phyloP scores from a whole-genome alignment of 2,329 filamentous ascomycete genomes.

The Colletotrichum higginsianum region DNA sequence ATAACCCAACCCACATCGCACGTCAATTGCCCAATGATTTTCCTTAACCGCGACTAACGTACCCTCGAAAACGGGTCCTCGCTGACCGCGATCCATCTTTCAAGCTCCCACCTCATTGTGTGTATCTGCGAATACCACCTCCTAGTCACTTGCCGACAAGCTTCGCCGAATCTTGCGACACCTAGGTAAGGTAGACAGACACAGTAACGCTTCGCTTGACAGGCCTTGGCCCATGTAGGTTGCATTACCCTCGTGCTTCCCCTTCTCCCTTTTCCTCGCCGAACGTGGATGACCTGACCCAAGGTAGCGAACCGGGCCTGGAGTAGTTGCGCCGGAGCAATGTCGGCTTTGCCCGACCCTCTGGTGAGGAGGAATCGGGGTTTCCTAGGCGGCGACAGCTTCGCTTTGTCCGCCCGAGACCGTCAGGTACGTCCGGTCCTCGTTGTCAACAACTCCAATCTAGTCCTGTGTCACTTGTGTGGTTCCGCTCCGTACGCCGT shows the following conservation, averaged over 20 bases:
- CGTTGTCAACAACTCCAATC: neutral
- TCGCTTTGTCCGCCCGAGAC: constrained; percentile 65
- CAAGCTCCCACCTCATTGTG: constrained; percentile 3
- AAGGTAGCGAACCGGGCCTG: constrained; percentile 5
- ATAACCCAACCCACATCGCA: neutral
- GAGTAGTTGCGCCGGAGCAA: constrained; percentile 42
- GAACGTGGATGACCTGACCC: neutral
- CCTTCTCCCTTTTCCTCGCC: neutral
- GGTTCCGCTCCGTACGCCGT: constrained; percentile 1
- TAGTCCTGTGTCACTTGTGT: neutral
- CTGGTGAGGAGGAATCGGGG: constrained; percentile 59
- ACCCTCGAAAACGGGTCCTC: constrained; percentile 16
- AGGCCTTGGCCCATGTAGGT: neutral
- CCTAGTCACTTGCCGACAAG: neutral
- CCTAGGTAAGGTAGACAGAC: no score
- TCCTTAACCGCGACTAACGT: neutral
- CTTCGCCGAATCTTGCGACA: neutral
- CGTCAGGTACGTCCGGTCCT: constrained; percentile 57
- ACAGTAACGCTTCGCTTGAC: constrained; percentile 1
- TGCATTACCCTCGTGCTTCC: neutral
- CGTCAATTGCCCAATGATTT: constrained; percentile 15
- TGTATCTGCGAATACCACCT: constrained; percentile 8
- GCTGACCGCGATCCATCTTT: constrained; percentile 7
- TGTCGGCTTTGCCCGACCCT: constrained; percentile 54
- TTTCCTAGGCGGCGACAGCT: constrained; percentile 66